These are phyloP conservation scores for Jackrogersella multiformis DNA, from an alignment of 495 filamentous ascomycete species.

Conservation along the genomic window DNA sequence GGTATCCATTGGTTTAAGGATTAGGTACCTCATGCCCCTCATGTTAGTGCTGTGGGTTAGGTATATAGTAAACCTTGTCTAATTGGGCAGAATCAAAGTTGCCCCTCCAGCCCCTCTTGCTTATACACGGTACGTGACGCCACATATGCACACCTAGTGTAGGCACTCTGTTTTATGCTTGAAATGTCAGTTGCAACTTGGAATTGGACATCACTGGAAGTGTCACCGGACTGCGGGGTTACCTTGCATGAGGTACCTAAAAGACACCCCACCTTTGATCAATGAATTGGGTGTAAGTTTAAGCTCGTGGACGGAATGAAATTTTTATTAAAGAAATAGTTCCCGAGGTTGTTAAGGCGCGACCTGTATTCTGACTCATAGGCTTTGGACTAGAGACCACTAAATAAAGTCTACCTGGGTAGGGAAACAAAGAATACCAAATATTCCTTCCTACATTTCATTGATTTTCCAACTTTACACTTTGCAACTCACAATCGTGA, in stretches of 20 bases:
- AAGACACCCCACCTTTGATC: constrained; percentile 28
- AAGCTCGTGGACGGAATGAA: constrained; percentile 28
- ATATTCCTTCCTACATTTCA: neutral
- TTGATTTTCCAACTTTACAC: neutral
- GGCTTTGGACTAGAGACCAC: constrained; percentile 35
- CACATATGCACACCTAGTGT: too few relatives aligned
- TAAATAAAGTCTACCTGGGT: constrained; percentile 1
- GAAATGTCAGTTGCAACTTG: too few relatives aligned
- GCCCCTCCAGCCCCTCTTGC: neutral
- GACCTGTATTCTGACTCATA: constrained; percentile 33
- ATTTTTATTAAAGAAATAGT: constrained; percentile 38
- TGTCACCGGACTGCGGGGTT: constrained; percentile 38
- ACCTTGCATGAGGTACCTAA: constrained; percentile 15
- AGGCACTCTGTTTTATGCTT: too few relatives aligned
- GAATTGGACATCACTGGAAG: too few relatives aligned
- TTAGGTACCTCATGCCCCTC: neutral
- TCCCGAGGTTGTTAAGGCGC: constrained; percentile 19
- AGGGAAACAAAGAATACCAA: neutral
- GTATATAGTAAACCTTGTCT: neutral
- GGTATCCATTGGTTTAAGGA: neutral
- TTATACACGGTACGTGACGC: neutral
- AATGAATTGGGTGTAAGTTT: neutral
- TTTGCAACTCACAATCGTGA: constrained; percentile 2
- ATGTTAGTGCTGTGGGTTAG: neutral
- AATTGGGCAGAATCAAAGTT: neutral